These are phyloP conservation scores for Leccinum truebloodii DNA, from an alignment of 768 basidiomycete genomes.

Conservation along the genomic window DNA sequence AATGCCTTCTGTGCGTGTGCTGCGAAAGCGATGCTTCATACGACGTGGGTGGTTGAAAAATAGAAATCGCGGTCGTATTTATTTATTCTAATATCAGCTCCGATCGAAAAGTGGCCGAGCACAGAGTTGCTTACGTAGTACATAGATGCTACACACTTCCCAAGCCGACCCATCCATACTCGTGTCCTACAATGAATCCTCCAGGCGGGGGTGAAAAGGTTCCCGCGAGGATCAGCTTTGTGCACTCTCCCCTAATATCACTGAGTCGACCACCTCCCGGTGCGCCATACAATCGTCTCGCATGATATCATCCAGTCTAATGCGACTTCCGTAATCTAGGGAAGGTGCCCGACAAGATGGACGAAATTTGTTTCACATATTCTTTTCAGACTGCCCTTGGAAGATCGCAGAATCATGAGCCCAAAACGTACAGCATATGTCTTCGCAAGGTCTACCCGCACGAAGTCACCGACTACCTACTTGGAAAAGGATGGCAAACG, in stretches of 20 bases:
- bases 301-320: background rate
- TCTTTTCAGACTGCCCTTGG: constrained; percentile 59
- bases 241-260: constrained; percentile 29
- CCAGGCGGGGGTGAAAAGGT: constrained; percentile 14
- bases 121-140: background rate
- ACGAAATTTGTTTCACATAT: constrained; percentile 67
- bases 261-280: constrained; percentile 26
- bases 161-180: background rate
- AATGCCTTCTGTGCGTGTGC: constrained; percentile 67
- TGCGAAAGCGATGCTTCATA: constrained; percentile 85
- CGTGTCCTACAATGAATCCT: constrained; percentile 20
- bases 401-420: constrained; percentile 49
- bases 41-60: constrained; percentile 43
- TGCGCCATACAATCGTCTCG: constrained; percentile 7
- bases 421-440: constrained; percentile 59
- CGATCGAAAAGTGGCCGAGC: constrained; percentile 18
- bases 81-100: constrained; percentile 17
- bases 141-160: background rate
- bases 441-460: constrained; percentile 67
- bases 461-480: constrained; percentile 57
- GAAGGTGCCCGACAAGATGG: constrained; percentile 56
- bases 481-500: constrained; percentile 36
- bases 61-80: constrained; percentile 16
- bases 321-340: constrained; percentile 35
- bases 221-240: constrained; percentile 20